Conservation (phyloP, 2,329 filamentous ascomycete species). For the Mollisiaceae sp. region DNA sequence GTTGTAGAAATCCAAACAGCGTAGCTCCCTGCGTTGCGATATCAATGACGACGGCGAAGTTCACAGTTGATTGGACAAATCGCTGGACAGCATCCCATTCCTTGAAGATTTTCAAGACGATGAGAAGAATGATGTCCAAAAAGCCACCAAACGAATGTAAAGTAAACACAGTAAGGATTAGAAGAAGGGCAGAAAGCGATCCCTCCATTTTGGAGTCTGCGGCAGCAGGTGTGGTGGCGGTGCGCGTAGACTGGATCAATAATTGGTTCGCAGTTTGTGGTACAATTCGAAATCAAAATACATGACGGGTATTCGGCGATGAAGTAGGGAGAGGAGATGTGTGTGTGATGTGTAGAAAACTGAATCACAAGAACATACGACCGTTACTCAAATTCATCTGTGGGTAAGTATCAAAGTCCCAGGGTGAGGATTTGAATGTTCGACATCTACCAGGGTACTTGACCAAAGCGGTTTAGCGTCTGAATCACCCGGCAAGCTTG, state of each 20-base stretch:
- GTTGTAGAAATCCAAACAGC: conserved; percentile 29
- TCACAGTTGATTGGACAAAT: conserved; percentile 20
- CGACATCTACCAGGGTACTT: conserved; percentile 23
- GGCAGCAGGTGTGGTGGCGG: not conserved
- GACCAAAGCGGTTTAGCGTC: conserved; percentile 24
- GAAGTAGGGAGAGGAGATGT: no score
- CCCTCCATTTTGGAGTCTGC: conserved; percentile 9
- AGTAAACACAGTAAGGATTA: not conserved
- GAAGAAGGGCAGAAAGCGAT: not conserved
- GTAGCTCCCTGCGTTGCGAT: conserved; percentile 7
- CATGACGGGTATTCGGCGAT: no score
- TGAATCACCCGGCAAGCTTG: conserved; percentile 28
- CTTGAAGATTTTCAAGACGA: conserved; percentile 14
- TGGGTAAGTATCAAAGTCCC: conserved; percentile 4
- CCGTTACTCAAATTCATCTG: not conserved
- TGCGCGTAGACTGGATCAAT: not conserved
- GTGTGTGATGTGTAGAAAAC: not conserved
- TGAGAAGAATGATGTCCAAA: conserved; percentile 18
- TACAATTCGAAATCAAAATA: no score
- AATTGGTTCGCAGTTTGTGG: no score
- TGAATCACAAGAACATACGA: conserved; percentile 5
- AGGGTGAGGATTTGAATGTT: conserved; percentile 17
- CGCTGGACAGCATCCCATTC: conserved; percentile 20
- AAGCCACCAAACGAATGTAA: not conserved
- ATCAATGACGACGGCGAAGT: conserved; percentile 21